Evolutionary conservation across 1,284 basidiomycete species (phyloP).

Genomic region (Ceratobasidium sp.): DNA sequence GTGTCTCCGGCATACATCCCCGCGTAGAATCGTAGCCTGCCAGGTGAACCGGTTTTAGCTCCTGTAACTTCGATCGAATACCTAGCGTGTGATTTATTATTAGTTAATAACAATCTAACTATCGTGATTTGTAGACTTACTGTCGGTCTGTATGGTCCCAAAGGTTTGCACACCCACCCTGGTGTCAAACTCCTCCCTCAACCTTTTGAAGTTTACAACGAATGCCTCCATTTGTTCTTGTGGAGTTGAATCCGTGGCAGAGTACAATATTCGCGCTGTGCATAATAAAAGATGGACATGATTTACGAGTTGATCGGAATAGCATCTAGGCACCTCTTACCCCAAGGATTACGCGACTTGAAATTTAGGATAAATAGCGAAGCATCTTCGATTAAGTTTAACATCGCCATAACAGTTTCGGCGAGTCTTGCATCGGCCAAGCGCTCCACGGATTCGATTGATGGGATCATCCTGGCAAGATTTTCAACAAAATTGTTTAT

Average conservation of each 20-base stretch:
- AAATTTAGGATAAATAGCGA: slow-evolving; percentile 15
- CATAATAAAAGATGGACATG: too few species aligned
- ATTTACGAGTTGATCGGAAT: too few species aligned
- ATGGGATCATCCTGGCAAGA: neutral
- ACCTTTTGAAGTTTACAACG: neutral
- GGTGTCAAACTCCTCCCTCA: neutral
- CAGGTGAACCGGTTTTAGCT: neutral
- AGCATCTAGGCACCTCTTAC: neutral
- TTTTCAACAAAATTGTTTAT: neutral
- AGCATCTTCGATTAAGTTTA: slow-evolving; percentile 18
- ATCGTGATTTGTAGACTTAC: neutral
- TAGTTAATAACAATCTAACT: neutral
- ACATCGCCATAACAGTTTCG: neutral
- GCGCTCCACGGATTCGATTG: neutral
- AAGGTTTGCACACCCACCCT: neutral
- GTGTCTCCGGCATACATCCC: neutral
- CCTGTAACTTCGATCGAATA: neutral
- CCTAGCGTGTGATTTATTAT: too few species aligned
- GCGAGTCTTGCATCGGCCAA: neutral
- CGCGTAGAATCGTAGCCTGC: neutral
- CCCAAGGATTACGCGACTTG: neutral
- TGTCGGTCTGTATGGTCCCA: neutral
- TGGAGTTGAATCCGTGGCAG: neutral
- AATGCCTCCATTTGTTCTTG: neutral
- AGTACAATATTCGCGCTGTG: neutral